phyloP scores from a whole-genome alignment of 2,329 filamentous ascomycete genomes.

The Eutypa lata region DNA sequence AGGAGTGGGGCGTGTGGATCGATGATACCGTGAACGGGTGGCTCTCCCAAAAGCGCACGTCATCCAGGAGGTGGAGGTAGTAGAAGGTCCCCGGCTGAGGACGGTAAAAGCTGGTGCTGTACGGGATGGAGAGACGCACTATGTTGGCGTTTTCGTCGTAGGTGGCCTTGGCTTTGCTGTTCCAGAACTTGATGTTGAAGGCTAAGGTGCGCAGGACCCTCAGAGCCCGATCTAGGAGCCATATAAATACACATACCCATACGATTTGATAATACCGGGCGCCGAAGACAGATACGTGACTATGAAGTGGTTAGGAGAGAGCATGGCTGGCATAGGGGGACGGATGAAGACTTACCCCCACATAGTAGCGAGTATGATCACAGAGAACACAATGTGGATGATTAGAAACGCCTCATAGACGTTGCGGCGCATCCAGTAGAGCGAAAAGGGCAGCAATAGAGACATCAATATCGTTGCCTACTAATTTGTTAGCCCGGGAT shows the following conservation, averaged over 20 bases:
- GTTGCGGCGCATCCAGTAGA: slow-evolving; percentile 48
- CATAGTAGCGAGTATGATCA: slow-evolving; percentile 48
- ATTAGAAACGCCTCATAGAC: slow-evolving; percentile 52
- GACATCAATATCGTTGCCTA: slow-evolving; percentile 45
- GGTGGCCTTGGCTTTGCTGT: slow-evolving; percentile 29
- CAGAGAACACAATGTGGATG: slow-evolving; percentile 49
- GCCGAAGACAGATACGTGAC: slow-evolving; percentile 51
- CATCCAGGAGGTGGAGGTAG: slow-evolving; percentile 41
- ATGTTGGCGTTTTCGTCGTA: slow-evolving; percentile 39
- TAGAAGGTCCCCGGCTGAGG: slow-evolving; percentile 41
- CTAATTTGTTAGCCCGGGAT: background rate
- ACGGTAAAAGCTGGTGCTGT: slow-evolving; percentile 29
- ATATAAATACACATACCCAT: slow-evolving; percentile 47
- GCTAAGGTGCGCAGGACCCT: slow-evolving; percentile 39
- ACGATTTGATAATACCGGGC: slow-evolving; percentile 47
- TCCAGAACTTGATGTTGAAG: slow-evolving; percentile 38
- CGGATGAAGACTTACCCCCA: slow-evolving; percentile 49
- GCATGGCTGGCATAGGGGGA: no score
- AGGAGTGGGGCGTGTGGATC: slow-evolving; percentile 6
- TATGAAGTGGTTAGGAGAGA: slow-evolving; percentile 8
- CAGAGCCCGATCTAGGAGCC: slow-evolving; percentile 46
- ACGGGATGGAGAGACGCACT: slow-evolving; percentile 37
- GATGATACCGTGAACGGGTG: slow-evolving; percentile 47
- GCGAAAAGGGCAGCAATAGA: slow-evolving; percentile 42
- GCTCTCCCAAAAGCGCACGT: slow-evolving; percentile 42